Evolutionary conservation across 202 grass and related monocot species (phyloP), one percentile per base, ranked within the genome.

Genomic region (Saccharum hybrid): DNA sequence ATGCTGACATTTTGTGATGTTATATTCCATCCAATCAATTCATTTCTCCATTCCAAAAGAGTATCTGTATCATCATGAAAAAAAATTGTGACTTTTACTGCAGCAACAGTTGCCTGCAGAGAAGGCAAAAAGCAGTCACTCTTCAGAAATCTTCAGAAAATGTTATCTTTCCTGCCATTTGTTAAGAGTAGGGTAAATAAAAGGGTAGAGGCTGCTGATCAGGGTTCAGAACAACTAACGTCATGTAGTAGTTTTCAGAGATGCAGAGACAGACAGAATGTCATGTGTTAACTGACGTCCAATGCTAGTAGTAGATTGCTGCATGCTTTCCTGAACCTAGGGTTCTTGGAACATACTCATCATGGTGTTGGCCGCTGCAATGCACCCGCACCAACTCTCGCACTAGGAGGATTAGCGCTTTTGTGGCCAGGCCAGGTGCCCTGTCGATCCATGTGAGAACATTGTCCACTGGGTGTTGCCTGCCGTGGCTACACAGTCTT

Each of bases 281-380:
- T 39, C 8, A 23, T 60, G 2, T 60, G 18, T 51, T 33, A 48
- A 30, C 2, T 30, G 33, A 12, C 2, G 10, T 48, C 51, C 26
- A 71, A 41, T n/a, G 31, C 30, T 8, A 49, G 30, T 15, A 8
- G 4, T 15, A 48, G 38, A 18, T 62, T 80, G 46, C 49, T 62
- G 33, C 19, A 66, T 82, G 62, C 14, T 78, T 83, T 73, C 49
- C 30, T 40, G 40, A 19, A 40, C 38, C 34, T 75, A 16, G 21
- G 42, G 54, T 89, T 86, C 87, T 78, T 72, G 43, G 21, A 18
- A 60, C 87, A 85, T 59, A 89, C 72, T 78, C 83, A 86, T 78
- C 78, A 82, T 86, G 78, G 18, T 85, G 71, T 72, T 46, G 71
- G 66, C 15, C 26, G 18, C 71, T 85, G 78, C 43, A 81, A 57